These are phyloP conservation scores for Poa annua DNA, from an alignment of 176 grass and related monocot genomes.

Conservation along the genomic window DNA sequence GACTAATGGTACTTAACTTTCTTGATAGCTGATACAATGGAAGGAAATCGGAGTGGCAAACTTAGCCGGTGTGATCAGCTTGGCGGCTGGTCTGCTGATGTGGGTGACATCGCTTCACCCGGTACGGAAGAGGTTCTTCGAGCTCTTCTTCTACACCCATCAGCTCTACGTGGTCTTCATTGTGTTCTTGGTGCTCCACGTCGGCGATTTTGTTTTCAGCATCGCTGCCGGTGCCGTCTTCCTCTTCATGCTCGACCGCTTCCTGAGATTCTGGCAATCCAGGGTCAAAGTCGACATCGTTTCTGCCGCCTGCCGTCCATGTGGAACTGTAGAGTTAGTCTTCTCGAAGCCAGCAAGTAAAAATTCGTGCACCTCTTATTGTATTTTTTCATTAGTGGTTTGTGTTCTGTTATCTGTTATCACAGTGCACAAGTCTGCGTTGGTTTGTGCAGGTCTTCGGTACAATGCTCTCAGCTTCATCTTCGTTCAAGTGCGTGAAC, in stretches of 20 bases:
- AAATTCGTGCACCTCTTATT: conserved; percentile 9
- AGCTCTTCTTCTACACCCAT: conserved; percentile 99
- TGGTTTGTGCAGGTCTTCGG: conserved; percentile 59
- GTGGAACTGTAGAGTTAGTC: conserved; percentile 80
- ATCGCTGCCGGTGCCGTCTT: conserved; percentile 71
- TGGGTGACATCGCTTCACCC: conserved; percentile 89
- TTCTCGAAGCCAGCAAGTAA: conserved; percentile 94
- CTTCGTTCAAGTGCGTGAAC: conserved; percentile 85
- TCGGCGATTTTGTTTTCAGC: conserved; percentile 86
- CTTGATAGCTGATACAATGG: conserved; percentile 70
- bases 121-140: conserved; percentile 87
- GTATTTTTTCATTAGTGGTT: conserved; percentile 18
- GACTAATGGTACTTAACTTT: conserved; percentile 4
- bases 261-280: conserved; percentile 90
- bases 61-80: conserved; percentile 91
- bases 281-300: conserved; percentile 81
- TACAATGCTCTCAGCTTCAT: conserved; percentile 96
- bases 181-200: conserved; percentile 82
- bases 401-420: neutral
- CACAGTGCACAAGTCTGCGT: neutral
- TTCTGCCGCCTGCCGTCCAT: conserved; percentile 70
- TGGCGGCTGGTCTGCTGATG: conserved; percentile 89
- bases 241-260: conserved; percentile 92
- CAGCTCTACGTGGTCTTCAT: conserved; percentile 94
- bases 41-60: conserved; percentile 79